Base-by-base conservation (phyloP, 441 rosid genomes). In the Dalechampia spathulata region DNA sequence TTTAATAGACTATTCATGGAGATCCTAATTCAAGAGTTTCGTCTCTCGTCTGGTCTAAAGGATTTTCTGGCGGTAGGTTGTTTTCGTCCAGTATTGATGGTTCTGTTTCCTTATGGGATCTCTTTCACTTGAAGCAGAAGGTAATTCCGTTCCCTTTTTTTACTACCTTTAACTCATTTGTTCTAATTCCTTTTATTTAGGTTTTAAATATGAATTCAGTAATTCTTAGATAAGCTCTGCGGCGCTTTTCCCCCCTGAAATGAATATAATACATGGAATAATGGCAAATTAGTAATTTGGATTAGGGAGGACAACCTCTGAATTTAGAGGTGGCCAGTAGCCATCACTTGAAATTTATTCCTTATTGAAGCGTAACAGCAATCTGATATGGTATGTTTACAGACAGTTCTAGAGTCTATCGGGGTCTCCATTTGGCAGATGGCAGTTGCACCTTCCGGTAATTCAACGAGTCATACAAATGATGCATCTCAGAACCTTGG, bases 361-460 rank as follows among this genome's bases (percentile, higher is more conserved):
- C n/a, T n/a, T n/a, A n/a, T n/a, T n/a, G n/a, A n/a, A n/a, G n/a
- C n/a, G n/a, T n/a, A n/a, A n/a, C n/a, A n/a, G n/a, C n/a, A n/a
- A n/a, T n/a, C n/a, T n/a, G n/a, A n/a, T n/a, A n/a, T n/a, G n/a
- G n/a, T n/a, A n/a, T 5, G 6, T 62, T 45, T 67, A 64, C 83
- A 90, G 97, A 77, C 72, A 72, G 90, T 81, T 26, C 63, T 93
- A 49, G 83, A 83, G 58, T 75, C 95, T 8, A 81, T 72, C 66
- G 97, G 89, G 48, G 81, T 83, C 44, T 82, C 97, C 40, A 87
- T 93, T 64, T 93, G 97, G 97, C 96, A 90, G 70, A 85, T 90
- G 82, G 91, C 95, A 39, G 72, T 82, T 34, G 75, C 90, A 11
- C 95, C 91, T 1, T 23, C 52, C 43, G 41, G 36, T 51, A 46